These are phyloP conservation scores for Colletotrichum sp. DNA, from an alignment of 2,329 filamentous ascomycete species.

Conservation along the genomic window DNA sequence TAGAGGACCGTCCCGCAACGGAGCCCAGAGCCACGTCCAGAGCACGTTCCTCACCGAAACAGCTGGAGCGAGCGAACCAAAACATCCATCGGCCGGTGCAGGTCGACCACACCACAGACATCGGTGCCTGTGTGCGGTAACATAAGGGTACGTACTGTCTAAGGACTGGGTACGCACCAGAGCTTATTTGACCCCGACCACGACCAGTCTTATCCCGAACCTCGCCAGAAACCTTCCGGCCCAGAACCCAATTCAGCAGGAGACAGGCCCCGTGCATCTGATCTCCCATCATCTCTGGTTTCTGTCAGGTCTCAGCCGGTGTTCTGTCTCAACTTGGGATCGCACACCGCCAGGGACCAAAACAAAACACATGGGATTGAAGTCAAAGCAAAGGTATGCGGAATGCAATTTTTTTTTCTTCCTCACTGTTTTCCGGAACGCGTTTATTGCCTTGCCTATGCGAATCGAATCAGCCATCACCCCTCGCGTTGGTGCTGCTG, in stretches of 20 bases:
- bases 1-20: conserved; percentile 14
- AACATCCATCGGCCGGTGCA: background rate
- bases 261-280: background rate
- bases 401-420: background rate
- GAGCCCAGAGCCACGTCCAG: conserved; percentile 1
- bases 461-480: background rate
- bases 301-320: conserved; percentile 7
- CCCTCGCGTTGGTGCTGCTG: background rate
- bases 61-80: background rate
- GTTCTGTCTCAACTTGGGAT: background rate
- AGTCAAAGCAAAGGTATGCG: background rate
- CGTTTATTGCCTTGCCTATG: background rate
- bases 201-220: background rate
- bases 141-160: background rate
- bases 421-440: background rate
- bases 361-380: background rate
- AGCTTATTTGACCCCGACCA: background rate
- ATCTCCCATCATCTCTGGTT: conserved; percentile 1
- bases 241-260: background rate
- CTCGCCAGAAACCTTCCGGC: background rate
- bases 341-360: background rate
- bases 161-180: background rate
- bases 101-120: background rate
- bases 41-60: conserved; percentile 17
- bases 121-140: background rate